Evolutionary conservation across 2,329 filamentous ascomycete species (phyloP), one percentile per base, ranked within the genome.

Genomic region (Cercospora canescens): DNA sequence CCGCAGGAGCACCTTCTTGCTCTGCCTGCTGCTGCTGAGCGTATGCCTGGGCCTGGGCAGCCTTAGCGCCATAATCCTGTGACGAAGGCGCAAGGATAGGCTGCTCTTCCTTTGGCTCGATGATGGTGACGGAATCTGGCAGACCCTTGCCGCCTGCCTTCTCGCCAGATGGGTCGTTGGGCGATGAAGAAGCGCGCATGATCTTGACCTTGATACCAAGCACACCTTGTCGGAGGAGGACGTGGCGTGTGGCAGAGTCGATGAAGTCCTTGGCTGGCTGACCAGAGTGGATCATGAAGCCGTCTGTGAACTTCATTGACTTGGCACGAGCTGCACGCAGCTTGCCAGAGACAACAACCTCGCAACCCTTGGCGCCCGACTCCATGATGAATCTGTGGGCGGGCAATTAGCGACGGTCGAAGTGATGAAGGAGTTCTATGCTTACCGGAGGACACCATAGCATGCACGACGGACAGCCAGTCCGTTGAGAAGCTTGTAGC

Each of bases 191-290:
- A 81, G 95, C 95, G 83, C 96, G 94, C 95, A 99, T 99, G 87
- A 99, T 99, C 94, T 99, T 99, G 85, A 99, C 95, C 90, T 99
- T 99, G 88, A 99, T 99, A 87, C 95, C 95, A 75, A 99, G 88
- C 75, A 99, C 95, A 92, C 95, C 95, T 88, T 99, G 95, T 86
- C 96, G 92, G 84, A 99, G 94, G 76, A 99, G 93, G 79, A 99
- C 95, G 92, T 99, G 95, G 79, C 95, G 95, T 80, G 95, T 98
- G 77, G 96, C 96, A 79, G 86, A 88, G 88, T 99, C 95, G 83
- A 99, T 99, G 88, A 99, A 99, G 87, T 99, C 95, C 86, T 96
- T 94, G 81, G 94, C 95, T 80, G 95, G 95, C 85, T 99, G 95
- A 86, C 95, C 95, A 80, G 95, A 99, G 92, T 99, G 95, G 86